A percentile compares a stretch with the other conserved stretches of the same genome.
Evolutionary conservation across 208 protist genomes (phyloP).

Genomic region (Wallacemonas sp.): DNA sequence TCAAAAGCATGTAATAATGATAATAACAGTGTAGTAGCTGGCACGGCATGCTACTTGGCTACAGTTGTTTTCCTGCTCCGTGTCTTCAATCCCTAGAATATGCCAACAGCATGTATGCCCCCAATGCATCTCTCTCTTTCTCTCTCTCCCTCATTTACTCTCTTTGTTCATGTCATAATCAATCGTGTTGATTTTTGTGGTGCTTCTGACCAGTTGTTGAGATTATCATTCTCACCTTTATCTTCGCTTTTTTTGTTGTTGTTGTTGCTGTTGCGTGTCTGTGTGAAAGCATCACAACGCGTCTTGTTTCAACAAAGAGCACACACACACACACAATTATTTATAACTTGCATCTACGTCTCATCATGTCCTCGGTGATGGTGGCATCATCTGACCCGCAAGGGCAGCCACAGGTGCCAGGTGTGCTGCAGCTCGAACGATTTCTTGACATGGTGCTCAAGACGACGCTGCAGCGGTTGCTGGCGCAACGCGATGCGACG

Average conservation of each 20-base stretch:
- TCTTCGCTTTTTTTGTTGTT: conserved; percentile 19
- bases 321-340: background rate
- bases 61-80: no score
- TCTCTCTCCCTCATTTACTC: background rate
- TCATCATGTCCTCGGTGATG: background rate
- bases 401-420: conserved; percentile 18
- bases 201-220: no score
- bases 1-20: no score
- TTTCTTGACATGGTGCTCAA: conserved; percentile 69
- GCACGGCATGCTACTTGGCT: no score
- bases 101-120: no score
- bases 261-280: conserved; percentile 6
- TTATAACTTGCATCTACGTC: background rate
- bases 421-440: conserved; percentile 60
- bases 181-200: no score
- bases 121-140: conserved; percentile 12
- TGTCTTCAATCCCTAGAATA: no score
- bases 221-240: no score
- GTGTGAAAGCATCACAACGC: background rate
- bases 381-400: no score
- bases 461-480: conserved; percentile 41
- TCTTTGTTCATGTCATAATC: no score
- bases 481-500: conserved; percentile 51
- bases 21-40: no score
- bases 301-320: no score